Evolutionary conservation across 2,329 filamentous ascomycete genomes (phyloP).

Genomic region (Plectosphaerella cucumerina): DNA sequence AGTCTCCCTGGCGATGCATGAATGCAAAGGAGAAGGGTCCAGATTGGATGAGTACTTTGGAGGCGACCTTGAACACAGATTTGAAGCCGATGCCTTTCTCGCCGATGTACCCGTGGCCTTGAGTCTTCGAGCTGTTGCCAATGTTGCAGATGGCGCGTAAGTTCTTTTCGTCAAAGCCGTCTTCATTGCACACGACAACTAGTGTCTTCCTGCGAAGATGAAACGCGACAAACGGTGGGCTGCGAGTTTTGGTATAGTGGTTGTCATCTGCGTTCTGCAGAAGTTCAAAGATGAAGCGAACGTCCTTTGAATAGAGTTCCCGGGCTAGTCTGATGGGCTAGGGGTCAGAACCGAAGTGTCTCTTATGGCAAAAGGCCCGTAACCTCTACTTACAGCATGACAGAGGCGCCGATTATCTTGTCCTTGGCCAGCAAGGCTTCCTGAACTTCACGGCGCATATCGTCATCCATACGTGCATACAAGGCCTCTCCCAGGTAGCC

Average conservation of each 20-base stretch:
- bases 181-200: slow-evolving; percentile 45
- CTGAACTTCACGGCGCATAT: background rate
- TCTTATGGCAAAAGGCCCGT: background rate
- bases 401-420: background rate
- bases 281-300: slow-evolving; percentile 47
- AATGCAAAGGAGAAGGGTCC: slow-evolving; percentile 40
- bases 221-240: slow-evolving; percentile 27
- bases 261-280: slow-evolving; percentile 54
- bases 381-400: background rate
- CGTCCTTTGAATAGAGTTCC: slow-evolving; percentile 36
- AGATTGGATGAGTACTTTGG: slow-evolving; percentile 39
- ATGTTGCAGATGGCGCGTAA: slow-evolving; percentile 41
- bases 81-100: slow-evolving; percentile 50
- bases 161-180: slow-evolving; percentile 37
- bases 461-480: background rate
- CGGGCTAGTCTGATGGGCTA: slow-evolving; percentile 34
- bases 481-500: background rate
- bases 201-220: slow-evolving; percentile 30
- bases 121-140: slow-evolving; percentile 40
- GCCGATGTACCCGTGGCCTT: slow-evolving; percentile 38
- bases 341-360: background rate
- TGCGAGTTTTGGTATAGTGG: slow-evolving; percentile 23
- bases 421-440: background rate
- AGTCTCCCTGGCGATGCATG: slow-evolving; percentile 28
- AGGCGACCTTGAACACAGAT: slow-evolving; percentile 43